Evolutionary conservation across 176 grass and related monocot genomes (phyloP).

Genomic region (Carex myosuroides): DNA sequence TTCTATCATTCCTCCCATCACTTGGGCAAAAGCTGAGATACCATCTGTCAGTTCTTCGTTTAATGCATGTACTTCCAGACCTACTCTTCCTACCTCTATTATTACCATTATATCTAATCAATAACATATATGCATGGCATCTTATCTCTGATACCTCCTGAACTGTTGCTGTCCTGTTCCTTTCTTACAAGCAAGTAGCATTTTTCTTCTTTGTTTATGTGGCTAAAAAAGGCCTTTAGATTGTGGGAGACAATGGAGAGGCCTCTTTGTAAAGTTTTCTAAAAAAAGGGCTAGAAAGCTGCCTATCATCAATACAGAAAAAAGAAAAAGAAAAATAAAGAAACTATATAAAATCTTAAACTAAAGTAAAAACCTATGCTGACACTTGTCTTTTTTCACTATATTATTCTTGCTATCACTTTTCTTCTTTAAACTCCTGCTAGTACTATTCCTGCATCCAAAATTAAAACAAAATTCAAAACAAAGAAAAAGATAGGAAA

Average conservation of each 20-base stretch:
- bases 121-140: constrained; percentile 22
- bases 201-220: constrained; percentile 16
- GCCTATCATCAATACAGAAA: constrained; percentile 42
- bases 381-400: constrained; percentile 54
- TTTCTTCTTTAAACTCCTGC: constrained; percentile 42
- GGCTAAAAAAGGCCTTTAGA: constrained; percentile 17
- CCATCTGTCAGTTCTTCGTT: not conserved
- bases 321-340: not conserved
- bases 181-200: constrained; percentile 2
- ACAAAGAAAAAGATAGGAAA: not conserved
- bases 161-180: constrained; percentile 12
- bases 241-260: constrained; percentile 27
- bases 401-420: constrained; percentile 53
- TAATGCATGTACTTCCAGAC: constrained; percentile 4
- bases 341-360: constrained; percentile 42
- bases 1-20: constrained; percentile 9
- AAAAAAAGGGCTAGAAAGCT: constrained; percentile 47
- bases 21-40: constrained; percentile 2
- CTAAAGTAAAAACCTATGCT: constrained; percentile 49
- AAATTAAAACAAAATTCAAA: constrained; percentile 17
- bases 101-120: constrained; percentile 22
- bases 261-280: constrained; percentile 41
- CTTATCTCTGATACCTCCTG: constrained; percentile 20
- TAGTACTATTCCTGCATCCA: constrained; percentile 54
- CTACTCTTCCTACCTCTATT: constrained; percentile 28